Evolutionary conservation across 805 yeast genomes (phyloP), one percentile per base, ranked within the genome.

Genomic region (Hanseniaspora singularis): DNA sequence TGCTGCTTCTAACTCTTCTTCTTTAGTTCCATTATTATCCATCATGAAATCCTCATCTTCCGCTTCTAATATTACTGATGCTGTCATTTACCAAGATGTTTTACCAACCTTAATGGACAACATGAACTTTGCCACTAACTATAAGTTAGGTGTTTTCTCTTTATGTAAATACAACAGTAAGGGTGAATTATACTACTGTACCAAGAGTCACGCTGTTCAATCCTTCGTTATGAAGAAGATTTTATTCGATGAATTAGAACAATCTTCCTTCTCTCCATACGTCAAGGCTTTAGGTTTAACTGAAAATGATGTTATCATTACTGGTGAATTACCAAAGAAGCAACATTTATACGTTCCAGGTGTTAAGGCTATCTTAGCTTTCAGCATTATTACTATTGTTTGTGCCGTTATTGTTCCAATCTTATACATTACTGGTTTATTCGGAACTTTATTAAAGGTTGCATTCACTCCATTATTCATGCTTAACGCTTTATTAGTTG

Each of bases 271-370:
- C 42, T 49, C 51, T 8, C 64, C 64, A 33, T 61, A 60, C 39
- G 40, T 61, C 38, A 51, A 51, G 15, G 64, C 63, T 22, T 47
- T 62, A 49, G 51, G 53, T 27, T 50, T 61, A 31, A 45, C 50
- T 18, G 52, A 54, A 34, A 52, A 55, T 14, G 60, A 62, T 22
- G 50, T 62, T 46, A 53, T 58, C 22, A 50, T 62, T 34, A 55
- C 53, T 11, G 66, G 65, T 54, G 51, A 55, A 23, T 51, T 62
- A 46, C 53, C 54, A 52, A 34, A 53, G 16, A 60, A 54, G 48
- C 54, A 61, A 51, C 55, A 55, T 32, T 54, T 56, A 46, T 62
- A 62, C 42, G 62, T 57, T 20, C 64, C 66, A 20, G 60, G 62
- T 9, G 54, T 61, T 16, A 54, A 49, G 26, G 62, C 64, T 4